phyloP scores from a whole-genome alignment of 106 monocot genomes.

The Alisma plantagoaquatica region DNA sequence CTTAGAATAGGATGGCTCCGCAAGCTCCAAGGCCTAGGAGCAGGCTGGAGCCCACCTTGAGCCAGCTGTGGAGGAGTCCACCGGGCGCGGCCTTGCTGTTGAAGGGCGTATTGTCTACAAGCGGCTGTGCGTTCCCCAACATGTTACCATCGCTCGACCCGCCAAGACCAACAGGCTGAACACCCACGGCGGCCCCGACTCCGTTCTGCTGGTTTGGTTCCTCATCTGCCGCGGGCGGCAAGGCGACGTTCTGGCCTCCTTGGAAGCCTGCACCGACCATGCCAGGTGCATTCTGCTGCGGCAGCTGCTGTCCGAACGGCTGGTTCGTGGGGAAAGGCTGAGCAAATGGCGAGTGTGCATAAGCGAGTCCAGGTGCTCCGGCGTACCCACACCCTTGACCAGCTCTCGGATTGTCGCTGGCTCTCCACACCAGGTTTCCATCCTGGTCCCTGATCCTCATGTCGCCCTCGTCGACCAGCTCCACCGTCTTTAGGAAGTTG shows the following conservation, averaged over 20 bases:
- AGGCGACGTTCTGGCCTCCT: too few species aligned
- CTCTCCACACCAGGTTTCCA: slow-evolving; percentile 68
- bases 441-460: slow-evolving; percentile 56
- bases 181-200: neutral
- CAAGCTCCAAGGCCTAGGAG: too few species aligned
- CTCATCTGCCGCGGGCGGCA: slow-evolving; percentile 11
- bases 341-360: slow-evolving; percentile 44
- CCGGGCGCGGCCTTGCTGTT: too few species aligned
- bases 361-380: slow-evolving; percentile 24
- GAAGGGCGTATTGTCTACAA: too few species aligned
- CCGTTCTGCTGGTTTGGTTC: slow-evolving; percentile 7
- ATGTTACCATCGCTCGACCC: too few species aligned
- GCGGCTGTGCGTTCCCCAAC: too few species aligned
- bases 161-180: neutral
- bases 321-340: slow-evolving; percentile 11
- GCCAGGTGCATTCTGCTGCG: too few species aligned
- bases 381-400: slow-evolving; percentile 7
- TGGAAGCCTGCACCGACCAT: too few species aligned
- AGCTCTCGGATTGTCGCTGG: slow-evolving; percentile 43
- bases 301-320: slow-evolving; percentile 36
- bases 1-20: too few species aligned
- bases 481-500: slow-evolving; percentile 25
- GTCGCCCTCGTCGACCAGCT: slow-evolving; percentile 71
- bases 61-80: too few species aligned
- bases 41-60: too few species aligned